Conservation (phyloP, 2,329 filamentous ascomycete genomes). For the Sporothrix brasiliensis region DNA sequence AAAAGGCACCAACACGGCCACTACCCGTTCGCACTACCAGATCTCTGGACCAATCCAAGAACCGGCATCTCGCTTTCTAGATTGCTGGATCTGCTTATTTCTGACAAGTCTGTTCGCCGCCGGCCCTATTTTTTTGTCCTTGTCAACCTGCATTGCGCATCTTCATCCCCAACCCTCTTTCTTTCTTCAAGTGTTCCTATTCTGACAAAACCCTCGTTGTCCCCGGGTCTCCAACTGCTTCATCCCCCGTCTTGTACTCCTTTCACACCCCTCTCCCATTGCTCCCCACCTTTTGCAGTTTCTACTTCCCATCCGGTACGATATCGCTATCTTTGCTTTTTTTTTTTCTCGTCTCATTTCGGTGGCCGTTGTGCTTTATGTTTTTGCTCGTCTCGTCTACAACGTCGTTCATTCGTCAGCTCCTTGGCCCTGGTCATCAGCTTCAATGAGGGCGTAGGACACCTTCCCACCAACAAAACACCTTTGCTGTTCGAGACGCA, state of each 20-base stretch:
- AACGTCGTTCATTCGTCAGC: slow-evolving; percentile 26
- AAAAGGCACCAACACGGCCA: slow-evolving; percentile 7
- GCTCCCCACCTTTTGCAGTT: slow-evolving; percentile 18
- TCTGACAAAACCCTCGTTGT: slow-evolving; percentile 25
- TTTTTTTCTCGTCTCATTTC: neutral
- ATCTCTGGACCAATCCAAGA: slow-evolving; percentile 31
- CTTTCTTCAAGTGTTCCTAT: neutral
- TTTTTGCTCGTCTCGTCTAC: slow-evolving; percentile 20
- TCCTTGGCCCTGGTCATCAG: neutral
- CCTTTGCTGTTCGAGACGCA: slow-evolving; percentile 25
- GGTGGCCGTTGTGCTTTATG: slow-evolving; percentile 8
- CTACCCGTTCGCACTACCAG: slow-evolving; percentile 16
- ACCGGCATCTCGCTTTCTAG: slow-evolving; percentile 28
- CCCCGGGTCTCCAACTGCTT: slow-evolving; percentile 1
- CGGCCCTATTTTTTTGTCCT: slow-evolving; percentile 21
- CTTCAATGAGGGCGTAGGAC: neutral
- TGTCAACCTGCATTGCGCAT: neutral
- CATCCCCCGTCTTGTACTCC: slow-evolving; percentile 1
- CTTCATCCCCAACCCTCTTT: slow-evolving; percentile 4
- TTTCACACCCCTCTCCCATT: slow-evolving; percentile 21
- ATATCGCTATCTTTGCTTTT: slow-evolving; percentile 32
- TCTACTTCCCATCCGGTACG: slow-evolving; percentile 29
- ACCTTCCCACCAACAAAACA: slow-evolving; percentile 25
- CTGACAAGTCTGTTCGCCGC: slow-evolving; percentile 17
- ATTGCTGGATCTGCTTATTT: slow-evolving; percentile 30